phyloP scores from a whole-genome alignment of 2,329 filamentous ascomycete genomes.

The Clonostachys rosea region DNA sequence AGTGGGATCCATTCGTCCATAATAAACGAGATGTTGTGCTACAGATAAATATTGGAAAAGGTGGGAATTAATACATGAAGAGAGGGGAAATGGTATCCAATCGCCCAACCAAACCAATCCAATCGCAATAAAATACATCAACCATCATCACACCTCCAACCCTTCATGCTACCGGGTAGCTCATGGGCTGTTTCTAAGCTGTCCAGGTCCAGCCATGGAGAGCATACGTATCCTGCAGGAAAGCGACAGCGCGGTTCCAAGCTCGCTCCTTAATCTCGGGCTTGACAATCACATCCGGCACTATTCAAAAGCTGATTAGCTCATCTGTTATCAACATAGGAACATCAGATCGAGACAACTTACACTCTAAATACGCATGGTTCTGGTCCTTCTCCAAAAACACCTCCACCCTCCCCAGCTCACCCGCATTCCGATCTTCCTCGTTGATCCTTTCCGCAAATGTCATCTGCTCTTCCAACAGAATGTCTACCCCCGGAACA shows the following conservation, averaged over 20 bases:
- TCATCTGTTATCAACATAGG: too few relatives aligned
- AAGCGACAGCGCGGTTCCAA: background rate
- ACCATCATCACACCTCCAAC: too few relatives aligned
- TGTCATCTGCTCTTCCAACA: slow-evolving; percentile 29
- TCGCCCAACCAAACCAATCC: too few relatives aligned
- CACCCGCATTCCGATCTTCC: slow-evolving; percentile 7
- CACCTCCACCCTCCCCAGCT: background rate
- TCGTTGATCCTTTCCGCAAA: slow-evolving; percentile 26
- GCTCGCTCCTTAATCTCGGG: slow-evolving; percentile 1
- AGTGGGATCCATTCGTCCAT: too few relatives aligned
- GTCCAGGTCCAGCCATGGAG: background rate
- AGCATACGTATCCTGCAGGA: slow-evolving; percentile 1
- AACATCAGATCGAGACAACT: too few relatives aligned
- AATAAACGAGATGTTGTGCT: too few relatives aligned
- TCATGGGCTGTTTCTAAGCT: too few relatives aligned
- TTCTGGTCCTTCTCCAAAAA: slow-evolving; percentile 1
- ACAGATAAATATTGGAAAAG: too few relatives aligned
- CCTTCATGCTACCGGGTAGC: too few relatives aligned
- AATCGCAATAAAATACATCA: too few relatives aligned
- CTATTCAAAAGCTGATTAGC: background rate
- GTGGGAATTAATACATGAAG: too few relatives aligned
- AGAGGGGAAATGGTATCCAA: too few relatives aligned
- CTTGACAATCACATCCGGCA: slow-evolving; percentile 1
- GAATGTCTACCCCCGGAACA: slow-evolving; percentile 31
- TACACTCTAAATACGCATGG: slow-evolving; percentile 5